Evolutionary conservation across 2,329 filamentous ascomycete genomes (phyloP), one percentile per base, ranked within the genome.

Genomic region (Scedosporium apiospermum): DNA sequence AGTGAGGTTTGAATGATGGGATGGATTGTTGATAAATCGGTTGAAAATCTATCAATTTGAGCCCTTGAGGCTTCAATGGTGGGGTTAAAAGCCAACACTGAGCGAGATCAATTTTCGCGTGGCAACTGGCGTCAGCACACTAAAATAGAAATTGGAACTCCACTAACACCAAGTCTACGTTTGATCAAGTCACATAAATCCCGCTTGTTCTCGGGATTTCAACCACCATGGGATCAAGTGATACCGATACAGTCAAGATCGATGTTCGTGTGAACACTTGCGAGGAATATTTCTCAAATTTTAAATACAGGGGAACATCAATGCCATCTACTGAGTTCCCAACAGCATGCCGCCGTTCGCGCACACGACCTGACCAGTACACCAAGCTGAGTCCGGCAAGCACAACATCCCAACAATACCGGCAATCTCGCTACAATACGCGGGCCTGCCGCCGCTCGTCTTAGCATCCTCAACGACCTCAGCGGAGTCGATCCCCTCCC

Each of bases 341-440:
- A 70, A 64, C 61, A 78, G 61, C 84, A 91, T 87, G 6, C 90
- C 90, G 1, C 90, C 90, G 70, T 93, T 93, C 6, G 89, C 89
- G 75, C 87, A 90, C 3, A 95, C 83, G 26, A 92, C 88, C 72
- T 88, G 88, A 1, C 90, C 90, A 0, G 90, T 95, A 69, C 85
- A 88, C 89, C 89, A 93, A 6, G 78, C 82, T n/a, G 83, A 82
- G 71, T 93, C 90, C 5, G 80, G 78, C 4, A 82, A 82, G 71
- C 88, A 67, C 62, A 62, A 26, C 64, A 66, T 66, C 46, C 26
- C 60, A n/a, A 68, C 64, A 26, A 67, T 63, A 6, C 63, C 64
- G 1, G 67, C 68, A 53, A 69, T 63, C 62, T 69, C 67, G 0
- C 34, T 10, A 46, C 63, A 65, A 34, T 67, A 68, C 2, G 67